Evolutionary conservation across 768 basidiomycete species (phyloP).

Genomic region (Suillus americanus): DNA sequence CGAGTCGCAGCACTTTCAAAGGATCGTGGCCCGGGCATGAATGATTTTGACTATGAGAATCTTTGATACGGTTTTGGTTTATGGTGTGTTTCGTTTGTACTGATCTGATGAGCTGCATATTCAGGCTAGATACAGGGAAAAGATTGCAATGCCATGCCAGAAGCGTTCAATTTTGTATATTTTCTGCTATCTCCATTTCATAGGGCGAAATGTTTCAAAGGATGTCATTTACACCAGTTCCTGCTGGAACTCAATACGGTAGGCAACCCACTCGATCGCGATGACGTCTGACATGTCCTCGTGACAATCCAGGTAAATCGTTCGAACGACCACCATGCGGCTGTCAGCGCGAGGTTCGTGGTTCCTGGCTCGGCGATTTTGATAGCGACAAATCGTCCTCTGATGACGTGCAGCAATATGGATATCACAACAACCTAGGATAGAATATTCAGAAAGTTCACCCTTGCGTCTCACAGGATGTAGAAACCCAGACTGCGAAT

Average conservation of each 20-base stretch:
- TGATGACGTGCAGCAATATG: not conserved
- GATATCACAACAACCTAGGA: too few relatives aligned
- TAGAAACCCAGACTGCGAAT: not conserved
- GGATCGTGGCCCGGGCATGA: not conserved
- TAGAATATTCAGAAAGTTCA: not conserved
- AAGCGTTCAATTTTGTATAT: not conserved
- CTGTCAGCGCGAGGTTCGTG: not conserved
- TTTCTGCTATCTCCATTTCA: not conserved
- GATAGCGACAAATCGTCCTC: not conserved
- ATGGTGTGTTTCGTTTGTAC: not conserved
- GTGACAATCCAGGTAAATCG: not conserved
- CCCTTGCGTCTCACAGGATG: not conserved
- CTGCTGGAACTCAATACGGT: not conserved
- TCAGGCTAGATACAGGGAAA: not conserved
- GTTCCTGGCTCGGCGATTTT: not conserved
- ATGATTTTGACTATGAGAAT: not conserved
- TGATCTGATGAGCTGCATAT: not conserved
- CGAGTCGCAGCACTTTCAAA: not conserved
- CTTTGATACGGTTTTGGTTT: not conserved
- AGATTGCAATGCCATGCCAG: not conserved
- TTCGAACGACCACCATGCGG: not conserved
- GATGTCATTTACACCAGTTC: not conserved
- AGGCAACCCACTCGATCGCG: not conserved
- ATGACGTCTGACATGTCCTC: not conserved
- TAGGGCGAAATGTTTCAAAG: not conserved